Evolutionary conservation across 345 rosid species (phyloP).

Genomic region (Citrus medica): DNA sequence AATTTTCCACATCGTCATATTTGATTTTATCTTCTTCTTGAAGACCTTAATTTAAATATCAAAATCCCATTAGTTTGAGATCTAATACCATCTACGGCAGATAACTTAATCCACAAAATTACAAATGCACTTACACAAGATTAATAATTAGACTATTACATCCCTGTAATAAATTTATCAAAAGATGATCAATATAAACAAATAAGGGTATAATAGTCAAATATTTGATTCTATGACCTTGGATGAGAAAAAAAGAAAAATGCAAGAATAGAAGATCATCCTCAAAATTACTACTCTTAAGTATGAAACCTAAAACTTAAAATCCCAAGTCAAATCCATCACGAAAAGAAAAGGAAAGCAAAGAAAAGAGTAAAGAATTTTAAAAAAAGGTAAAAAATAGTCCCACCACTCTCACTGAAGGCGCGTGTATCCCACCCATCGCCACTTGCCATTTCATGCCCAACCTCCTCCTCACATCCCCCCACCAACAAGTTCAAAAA

Average conservation of each 20-base stretch:
- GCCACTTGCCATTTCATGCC: background rate
- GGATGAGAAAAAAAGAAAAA: no score
- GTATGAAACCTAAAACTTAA: no score
- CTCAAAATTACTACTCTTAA: no score
- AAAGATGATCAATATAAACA: no score
- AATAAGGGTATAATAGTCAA: no score
- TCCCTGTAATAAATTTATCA: background rate
- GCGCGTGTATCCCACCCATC: background rate
- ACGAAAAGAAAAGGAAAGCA: slow-evolving; percentile 1
- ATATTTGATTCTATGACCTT: background rate
- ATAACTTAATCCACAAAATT: no score
- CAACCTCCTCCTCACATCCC: background rate
- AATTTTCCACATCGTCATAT: background rate
- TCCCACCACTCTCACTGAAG: slow-evolving; percentile 1
- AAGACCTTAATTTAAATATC: no score
- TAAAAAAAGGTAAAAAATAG: no score
- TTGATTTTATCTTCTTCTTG: background rate
- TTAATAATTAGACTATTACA: background rate
- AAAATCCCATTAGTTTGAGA: background rate
- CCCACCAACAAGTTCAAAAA: background rate
- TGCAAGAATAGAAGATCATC: no score
- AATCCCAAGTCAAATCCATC: background rate
- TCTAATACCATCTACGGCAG: no score
- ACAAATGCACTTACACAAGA: background rate
- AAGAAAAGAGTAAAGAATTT: background rate